Percentiles rank a stretch among this genome's conserved stretches.
phyloP scores from a whole-genome alignment of 2,329 filamentous ascomycete genomes.

The Pezicula radicicola region DNA sequence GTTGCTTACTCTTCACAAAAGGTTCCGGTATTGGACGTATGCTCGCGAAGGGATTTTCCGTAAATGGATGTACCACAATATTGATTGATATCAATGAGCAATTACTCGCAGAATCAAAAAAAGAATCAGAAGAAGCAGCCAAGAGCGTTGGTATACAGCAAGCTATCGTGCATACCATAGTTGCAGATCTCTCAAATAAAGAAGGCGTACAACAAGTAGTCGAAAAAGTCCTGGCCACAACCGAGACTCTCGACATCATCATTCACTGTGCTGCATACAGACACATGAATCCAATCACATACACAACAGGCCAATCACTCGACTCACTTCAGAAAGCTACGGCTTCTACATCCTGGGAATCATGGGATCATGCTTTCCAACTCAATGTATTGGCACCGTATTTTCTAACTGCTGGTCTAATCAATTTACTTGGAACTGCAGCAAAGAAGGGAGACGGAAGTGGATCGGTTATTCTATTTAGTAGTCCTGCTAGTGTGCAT shows the following conservation, averaged over 20 bases:
- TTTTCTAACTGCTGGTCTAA: too few species aligned
- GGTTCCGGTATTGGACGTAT: constrained; percentile 16
- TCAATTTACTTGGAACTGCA: constrained; percentile 7
- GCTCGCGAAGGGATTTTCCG: constrained; percentile 13
- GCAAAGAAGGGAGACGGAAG: constrained; percentile 14
- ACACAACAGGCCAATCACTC: not conserved
- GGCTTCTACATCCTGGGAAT: not conserved
- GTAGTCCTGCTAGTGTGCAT: constrained; percentile 18
- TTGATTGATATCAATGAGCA: constrained; percentile 14
- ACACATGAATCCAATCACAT: not conserved
- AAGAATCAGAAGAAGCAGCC: constrained; percentile 4
- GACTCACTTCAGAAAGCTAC: not conserved
- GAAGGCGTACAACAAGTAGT: not conserved
- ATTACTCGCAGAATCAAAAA: constrained; percentile 3
- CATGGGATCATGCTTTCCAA: too few species aligned
- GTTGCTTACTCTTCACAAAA: not conserved
- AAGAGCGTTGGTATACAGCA: not conserved
- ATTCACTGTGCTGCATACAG: not conserved
- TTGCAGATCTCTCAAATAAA: not conserved
- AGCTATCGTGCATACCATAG: not conserved
- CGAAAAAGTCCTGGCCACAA: not conserved
- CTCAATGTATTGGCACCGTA: too few species aligned
- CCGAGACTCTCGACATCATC: not conserved
- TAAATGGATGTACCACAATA: constrained; percentile 15
- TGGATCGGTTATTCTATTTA: constrained; percentile 19